phyloP scores from a whole-genome alignment of 2,329 filamentous ascomycete species.

The Curvularia hawaiiensis region DNA sequence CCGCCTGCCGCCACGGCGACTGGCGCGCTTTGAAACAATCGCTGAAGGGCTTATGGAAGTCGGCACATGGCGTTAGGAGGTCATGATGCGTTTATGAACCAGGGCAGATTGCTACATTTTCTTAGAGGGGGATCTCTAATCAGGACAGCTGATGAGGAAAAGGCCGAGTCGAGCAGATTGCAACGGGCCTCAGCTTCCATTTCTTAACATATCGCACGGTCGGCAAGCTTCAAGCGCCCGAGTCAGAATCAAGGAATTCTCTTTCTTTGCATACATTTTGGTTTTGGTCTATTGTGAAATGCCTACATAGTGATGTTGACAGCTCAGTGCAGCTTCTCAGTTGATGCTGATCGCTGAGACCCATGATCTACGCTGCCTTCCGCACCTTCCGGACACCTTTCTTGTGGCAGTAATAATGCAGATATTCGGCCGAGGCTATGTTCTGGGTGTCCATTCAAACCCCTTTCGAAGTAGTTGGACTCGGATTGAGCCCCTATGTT shows the following conservation, averaged over 20 bases:
- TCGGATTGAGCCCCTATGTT: background rate
- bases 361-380: background rate
- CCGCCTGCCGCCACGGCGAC: slow-evolving; percentile 37
- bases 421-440: slow-evolving; percentile 7
- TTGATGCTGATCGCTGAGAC: background rate
- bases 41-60: slow-evolving; percentile 41
- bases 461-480: slow-evolving; percentile 1
- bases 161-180: slow-evolving; percentile 15
- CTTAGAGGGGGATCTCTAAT: slow-evolving; percentile 17
- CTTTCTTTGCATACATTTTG: background rate
- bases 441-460: slow-evolving; percentile 6
- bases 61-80: slow-evolving; percentile 39
- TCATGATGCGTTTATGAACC: slow-evolving; percentile 31
- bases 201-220: slow-evolving; percentile 22
- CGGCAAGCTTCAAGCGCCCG: slow-evolving; percentile 20
- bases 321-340: background rate
- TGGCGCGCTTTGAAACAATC: slow-evolving; percentile 41
- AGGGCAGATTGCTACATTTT: slow-evolving; percentile 26
- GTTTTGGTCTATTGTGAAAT: background rate
- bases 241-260: slow-evolving; percentile 18
- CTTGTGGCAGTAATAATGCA: slow-evolving; percentile 4
- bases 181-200: slow-evolving; percentile 15
- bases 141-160: slow-evolving; percentile 14
- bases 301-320: background rate
- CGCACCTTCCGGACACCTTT: slow-evolving; percentile 1